phyloP scores from a whole-genome alignment of 1,139 yeast species.

The Hyphopichia burtonii region DNA sequence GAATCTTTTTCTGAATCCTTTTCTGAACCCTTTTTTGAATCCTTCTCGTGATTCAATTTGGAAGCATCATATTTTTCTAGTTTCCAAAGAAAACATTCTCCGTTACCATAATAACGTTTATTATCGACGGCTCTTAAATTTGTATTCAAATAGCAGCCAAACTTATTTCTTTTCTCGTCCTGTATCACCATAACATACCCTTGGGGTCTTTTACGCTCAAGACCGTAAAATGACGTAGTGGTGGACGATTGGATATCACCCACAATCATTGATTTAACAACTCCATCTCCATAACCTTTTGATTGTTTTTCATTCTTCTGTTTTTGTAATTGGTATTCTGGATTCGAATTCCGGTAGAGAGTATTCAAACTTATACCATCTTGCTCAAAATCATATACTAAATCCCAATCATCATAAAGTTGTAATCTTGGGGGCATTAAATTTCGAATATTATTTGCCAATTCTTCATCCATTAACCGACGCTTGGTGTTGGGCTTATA shows the following conservation, averaged over 20 bases:
- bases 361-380: conserved; percentile 89
- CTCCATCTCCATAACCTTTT: conserved; percentile 38
- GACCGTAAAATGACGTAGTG: conserved; percentile 5
- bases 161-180: conserved; percentile 61
- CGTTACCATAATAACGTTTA: conserved; percentile 83
- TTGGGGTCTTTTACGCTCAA: conserved; percentile 37
- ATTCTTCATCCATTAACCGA: conserved; percentile 52
- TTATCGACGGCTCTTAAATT: conserved; percentile 67
- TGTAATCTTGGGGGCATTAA: conserved; percentile 79
- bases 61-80: conserved; percentile 16
- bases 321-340: conserved; percentile 29
- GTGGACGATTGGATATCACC: conserved; percentile 16
- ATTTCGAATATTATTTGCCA: conserved; percentile 73
- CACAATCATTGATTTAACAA: conserved; percentile 33
- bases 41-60: conserved; percentile 12
- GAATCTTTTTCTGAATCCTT: neutral
- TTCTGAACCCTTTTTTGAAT: conserved; percentile 3
- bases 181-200: conserved; percentile 73
- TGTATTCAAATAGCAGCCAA: conserved; percentile 87
- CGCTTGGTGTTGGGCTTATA: conserved; percentile 57
- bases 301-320: conserved; percentile 18
- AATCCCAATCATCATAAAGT: conserved; percentile 71
- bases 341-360: conserved; percentile 47
- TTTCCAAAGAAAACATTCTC: conserved; percentile 94
- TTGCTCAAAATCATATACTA: conserved; percentile 81